Evolutionary conservation across 306 rosid species (phyloP).

Genomic region (Corylus avellana): DNA sequence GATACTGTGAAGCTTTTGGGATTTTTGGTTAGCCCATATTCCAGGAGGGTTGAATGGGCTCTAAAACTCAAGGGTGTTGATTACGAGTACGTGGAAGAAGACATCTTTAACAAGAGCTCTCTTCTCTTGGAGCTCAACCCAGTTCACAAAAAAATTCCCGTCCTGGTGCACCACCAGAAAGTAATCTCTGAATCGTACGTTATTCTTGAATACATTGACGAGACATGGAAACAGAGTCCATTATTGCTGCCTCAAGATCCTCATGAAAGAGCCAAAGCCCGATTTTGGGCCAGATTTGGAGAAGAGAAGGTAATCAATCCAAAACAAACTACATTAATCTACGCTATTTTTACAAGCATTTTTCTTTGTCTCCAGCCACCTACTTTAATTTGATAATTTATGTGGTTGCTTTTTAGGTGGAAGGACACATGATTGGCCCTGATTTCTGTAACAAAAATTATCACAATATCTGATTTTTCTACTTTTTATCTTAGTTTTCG

Average conservation of each 20-base stretch:
- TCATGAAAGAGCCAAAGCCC: slow-evolving; percentile 6
- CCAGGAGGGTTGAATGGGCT: slow-evolving; percentile 44
- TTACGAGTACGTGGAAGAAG: slow-evolving; percentile 43
- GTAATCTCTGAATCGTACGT: neutral
- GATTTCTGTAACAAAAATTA: too few species aligned
- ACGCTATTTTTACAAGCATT: too few species aligned
- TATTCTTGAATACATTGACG: slow-evolving; percentile 7
- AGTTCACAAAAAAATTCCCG: neutral
- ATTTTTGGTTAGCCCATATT: slow-evolving; percentile 48
- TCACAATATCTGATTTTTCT: too few species aligned
- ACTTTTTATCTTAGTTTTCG: too few species aligned
- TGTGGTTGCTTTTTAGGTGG: too few species aligned
- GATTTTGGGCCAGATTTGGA: slow-evolving; percentile 12
- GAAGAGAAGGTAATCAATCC: slow-evolving; percentile 21
- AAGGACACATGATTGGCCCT: too few species aligned
- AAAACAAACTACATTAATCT: too few species aligned
- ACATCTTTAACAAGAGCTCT: slow-evolving; percentile 9
- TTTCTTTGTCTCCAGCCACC: too few species aligned
- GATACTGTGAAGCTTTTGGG: slow-evolving; percentile 38
- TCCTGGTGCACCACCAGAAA: neutral
- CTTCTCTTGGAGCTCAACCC: slow-evolving; percentile 7
- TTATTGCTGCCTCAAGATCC: slow-evolving; percentile 8
- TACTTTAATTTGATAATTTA: too few species aligned
- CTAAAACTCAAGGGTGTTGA: slow-evolving; percentile 46
- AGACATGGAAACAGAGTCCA: slow-evolving; percentile 1